Conservation (phyloP, 495 filamentous ascomycete genomes). For the Lophiostoma macrostomum region DNA sequence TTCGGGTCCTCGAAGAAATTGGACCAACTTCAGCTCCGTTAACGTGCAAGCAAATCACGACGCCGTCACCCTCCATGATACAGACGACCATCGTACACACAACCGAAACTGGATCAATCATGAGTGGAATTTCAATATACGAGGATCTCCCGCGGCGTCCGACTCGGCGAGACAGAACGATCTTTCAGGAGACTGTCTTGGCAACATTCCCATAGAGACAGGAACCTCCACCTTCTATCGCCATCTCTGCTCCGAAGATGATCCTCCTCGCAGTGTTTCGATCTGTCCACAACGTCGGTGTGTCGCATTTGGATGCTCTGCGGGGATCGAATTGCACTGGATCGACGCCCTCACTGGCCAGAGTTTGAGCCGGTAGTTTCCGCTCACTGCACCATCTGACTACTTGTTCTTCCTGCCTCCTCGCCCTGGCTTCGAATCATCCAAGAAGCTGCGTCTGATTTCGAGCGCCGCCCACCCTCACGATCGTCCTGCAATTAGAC, state of each 20-base stretch:
- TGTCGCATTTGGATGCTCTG: slow-evolving; percentile 67
- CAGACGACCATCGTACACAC: slow-evolving; percentile 5
- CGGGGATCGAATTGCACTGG: slow-evolving; percentile 72
- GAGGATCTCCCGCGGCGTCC: slow-evolving; percentile 1
- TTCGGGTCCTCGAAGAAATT: background rate
- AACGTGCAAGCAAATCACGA: slow-evolving; percentile 15
- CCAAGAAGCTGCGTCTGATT: slow-evolving; percentile 63
- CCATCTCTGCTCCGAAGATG: slow-evolving; percentile 62
- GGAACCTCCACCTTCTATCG: slow-evolving; percentile 49
- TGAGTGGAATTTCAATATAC: slow-evolving; percentile 26
- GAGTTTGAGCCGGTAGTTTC: slow-evolving; percentile 61
- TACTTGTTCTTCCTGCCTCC: slow-evolving; percentile 65
- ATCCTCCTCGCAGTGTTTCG: slow-evolving; percentile 64
- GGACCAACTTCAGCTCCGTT: slow-evolving; percentile 13
- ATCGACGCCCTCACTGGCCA: slow-evolving; percentile 60
- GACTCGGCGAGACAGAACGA: background rate
- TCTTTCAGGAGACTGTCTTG: background rate
- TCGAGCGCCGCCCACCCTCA: slow-evolving; percentile 55
- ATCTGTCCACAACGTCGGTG: slow-evolving; percentile 66
- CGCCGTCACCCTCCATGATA: slow-evolving; percentile 11
- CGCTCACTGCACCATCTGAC: slow-evolving; percentile 64
- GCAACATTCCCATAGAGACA: slow-evolving; percentile 24
- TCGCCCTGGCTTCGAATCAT: slow-evolving; percentile 50
- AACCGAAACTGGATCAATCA: slow-evolving; percentile 23
- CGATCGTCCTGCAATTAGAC: slow-evolving; percentile 22